Conservation (phyloP, 2,329 filamentous ascomycete genomes). For the Cadophora luteo-olivacea region DNA sequence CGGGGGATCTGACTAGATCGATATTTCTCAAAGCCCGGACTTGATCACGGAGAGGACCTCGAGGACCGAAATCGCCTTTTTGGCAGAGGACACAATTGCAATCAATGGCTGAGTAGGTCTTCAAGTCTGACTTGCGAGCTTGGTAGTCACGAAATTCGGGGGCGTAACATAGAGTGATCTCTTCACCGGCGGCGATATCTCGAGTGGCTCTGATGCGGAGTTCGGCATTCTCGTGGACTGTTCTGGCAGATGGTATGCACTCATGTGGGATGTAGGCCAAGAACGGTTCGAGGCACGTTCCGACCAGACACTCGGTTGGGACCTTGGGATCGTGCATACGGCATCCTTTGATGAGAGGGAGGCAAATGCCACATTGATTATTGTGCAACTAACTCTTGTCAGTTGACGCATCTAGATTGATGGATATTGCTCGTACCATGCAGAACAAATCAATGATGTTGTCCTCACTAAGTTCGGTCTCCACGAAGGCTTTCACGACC, state of each 20-base stretch:
- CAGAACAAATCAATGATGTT: slow-evolving; percentile 19
- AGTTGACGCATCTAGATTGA: too few relatives aligned
- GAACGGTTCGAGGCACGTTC: slow-evolving; percentile 3
- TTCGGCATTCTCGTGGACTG: background rate
- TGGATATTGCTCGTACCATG: background rate
- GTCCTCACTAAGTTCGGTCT: background rate
- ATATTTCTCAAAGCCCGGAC: too few relatives aligned
- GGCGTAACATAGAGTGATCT: background rate
- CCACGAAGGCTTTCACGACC: slow-evolving; percentile 3
- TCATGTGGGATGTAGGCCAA: background rate
- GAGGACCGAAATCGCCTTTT: too few relatives aligned
- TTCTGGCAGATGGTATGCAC: background rate
- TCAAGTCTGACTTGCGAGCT: too few relatives aligned
- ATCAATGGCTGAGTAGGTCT: too few relatives aligned
- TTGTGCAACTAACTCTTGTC: slow-evolving; percentile 4
- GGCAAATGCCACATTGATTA: background rate
- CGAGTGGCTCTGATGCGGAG: background rate
- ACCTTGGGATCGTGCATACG: slow-evolving; percentile 4
- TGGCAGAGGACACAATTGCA: background rate
- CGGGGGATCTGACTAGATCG: too few relatives aligned
- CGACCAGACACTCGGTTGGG: background rate
- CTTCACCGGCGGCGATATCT: background rate
- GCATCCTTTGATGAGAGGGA: slow-evolving; percentile 10
- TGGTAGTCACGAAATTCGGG: background rate
- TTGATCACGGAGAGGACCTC: too few relatives aligned